These are phyloP conservation scores for Salix brachista DNA, from an alignment of 345 rosid genomes.

Conservation along the genomic window DNA sequence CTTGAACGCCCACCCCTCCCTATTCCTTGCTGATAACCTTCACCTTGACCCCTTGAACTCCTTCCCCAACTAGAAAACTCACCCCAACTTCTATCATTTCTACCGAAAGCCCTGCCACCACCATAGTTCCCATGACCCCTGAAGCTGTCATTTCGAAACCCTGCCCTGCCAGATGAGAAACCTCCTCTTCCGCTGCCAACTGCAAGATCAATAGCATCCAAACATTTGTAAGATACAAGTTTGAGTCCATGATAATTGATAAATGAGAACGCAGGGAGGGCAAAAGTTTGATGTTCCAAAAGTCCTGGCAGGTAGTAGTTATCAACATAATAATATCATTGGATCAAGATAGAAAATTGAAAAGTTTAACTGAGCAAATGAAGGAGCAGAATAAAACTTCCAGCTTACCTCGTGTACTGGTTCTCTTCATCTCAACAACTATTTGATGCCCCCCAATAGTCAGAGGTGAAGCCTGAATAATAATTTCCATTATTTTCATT, in stretches of 20 bases:
- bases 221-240: no score
- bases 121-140: conserved; percentile 19
- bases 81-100: conserved; percentile 19
- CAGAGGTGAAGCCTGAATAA: conserved; percentile 26
- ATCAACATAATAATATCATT: neutral
- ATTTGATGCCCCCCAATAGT: conserved; percentile 11
- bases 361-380: neutral
- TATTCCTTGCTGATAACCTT: conserved; percentile 30
- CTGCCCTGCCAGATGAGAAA: conserved; percentile 20
- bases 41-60: conserved; percentile 19
- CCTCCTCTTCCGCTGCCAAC: conserved; percentile 25
- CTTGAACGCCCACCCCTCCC: conserved; percentile 34
- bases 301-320: no score
- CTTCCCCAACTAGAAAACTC: conserved; percentile 21
- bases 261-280: no score
- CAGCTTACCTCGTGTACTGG: conserved; percentile 15
- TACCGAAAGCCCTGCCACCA: conserved; percentile 14
- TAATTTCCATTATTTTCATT: neutral
- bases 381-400: neutral
- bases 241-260: no score
- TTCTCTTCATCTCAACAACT: conserved; percentile 20
- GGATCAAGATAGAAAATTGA: no score
- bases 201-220: neutral
- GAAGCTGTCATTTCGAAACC: conserved; percentile 18
- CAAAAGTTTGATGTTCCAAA: neutral